Evolutionary conservation across 257 asterid species (phyloP), one percentile per base, ranked within the genome.

Genomic region (Hygrophila difformis): DNA sequence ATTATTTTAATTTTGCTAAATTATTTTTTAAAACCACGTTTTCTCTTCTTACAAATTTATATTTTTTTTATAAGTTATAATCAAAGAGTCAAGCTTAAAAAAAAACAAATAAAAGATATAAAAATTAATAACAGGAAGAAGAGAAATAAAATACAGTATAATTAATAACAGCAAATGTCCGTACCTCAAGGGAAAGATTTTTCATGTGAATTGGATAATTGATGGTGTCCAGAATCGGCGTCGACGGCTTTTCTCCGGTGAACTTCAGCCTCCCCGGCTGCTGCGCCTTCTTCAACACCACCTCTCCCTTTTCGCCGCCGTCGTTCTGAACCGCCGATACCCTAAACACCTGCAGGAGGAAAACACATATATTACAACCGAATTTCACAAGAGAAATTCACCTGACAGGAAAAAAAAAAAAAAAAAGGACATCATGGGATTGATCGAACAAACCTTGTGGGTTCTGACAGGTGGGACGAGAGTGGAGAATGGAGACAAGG

Each of bases 201-300:
- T 82, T 82, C 87, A 79, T 76, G 64, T 82, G 87, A 57, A 39
- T 53, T 1, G 91, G 94, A 44, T 68, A 63, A 53, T 78, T 82
- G 1, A 78, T 73, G 9, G 91, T 73, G 47, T 78, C 94, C 66
- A 82, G 39, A 9, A 82, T 35, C 0, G 91, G 89, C 35, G 94
- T 82, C 0, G 39, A 20, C 3, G 89, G 86, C 62, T 71, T 67
- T 36, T 69, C 80, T 17, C 84, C 87, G 0, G 66, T 66, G 50
- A 81, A 78, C 38, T 37, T 67, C 2, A 34, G 39, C 53, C 33
- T 41, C 45, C 38, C 18, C 13, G 29, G 14, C 55, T 16, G 29
- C n/a, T 51, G 21, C 38, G 51, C 53, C 2, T 22, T 22, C 15
- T 14, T 52, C 19, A 48, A 12, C 13, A 53, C 24, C 29, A 36